Evolutionary conservation across 2,329 filamentous ascomycete genomes (phyloP).

Genomic region (Dryadomyces quercus-mongolicae): DNA sequence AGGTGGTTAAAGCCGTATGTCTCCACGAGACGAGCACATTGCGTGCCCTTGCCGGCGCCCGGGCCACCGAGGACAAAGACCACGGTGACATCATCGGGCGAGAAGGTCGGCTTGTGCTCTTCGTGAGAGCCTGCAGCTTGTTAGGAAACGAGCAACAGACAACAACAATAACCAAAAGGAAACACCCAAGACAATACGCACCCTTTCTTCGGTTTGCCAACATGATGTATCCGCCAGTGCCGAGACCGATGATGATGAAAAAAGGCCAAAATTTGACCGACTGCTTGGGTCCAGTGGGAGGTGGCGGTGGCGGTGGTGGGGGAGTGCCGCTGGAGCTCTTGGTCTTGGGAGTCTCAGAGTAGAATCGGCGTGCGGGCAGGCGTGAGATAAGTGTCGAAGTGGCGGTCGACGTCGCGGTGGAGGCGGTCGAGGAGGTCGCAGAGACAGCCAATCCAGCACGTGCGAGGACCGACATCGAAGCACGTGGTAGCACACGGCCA

Average conservation of each 20-base stretch:
- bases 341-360: neutral
- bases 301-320: conserved; percentile 10
- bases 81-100: conserved; percentile 67
- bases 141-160: neutral
- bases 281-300: conserved; percentile 1
- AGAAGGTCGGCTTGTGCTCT: conserved; percentile 47
- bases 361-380: neutral
- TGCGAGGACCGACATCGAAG: neutral
- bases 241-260: conserved; percentile 33
- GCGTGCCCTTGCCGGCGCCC: conserved; percentile 91
- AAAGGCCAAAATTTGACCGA: conserved; percentile 47
- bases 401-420: neutral
- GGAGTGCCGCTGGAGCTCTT: neutral
- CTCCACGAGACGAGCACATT: conserved; percentile 77
- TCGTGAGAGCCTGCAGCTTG: conserved; percentile 6
- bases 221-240: conserved; percentile 35
- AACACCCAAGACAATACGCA: neutral
- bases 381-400: neutral
- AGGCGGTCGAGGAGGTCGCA: neutral
- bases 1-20: conserved; percentile 90
- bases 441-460: neutral
- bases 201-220: conserved; percentile 34
- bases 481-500: neutral
- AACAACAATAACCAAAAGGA: no score
- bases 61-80: conserved; percentile 94